phyloP scores from a whole-genome alignment of 2,329 filamentous ascomycete species.

The Fusarium devonianum region DNA sequence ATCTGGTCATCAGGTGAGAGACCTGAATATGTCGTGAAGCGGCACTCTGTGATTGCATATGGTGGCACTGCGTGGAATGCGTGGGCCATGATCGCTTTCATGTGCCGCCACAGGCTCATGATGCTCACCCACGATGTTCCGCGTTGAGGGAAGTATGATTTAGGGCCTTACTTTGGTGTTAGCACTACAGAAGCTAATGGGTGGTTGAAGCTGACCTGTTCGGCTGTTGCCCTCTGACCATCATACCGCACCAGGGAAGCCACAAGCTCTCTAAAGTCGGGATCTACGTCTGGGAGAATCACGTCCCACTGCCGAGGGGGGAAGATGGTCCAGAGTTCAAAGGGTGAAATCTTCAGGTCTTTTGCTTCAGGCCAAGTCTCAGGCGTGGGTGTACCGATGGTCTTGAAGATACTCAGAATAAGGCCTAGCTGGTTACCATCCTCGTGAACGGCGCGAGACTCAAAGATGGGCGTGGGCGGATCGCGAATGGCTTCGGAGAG shows the following conservation, averaged over 20 bases:
- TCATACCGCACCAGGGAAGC: conserved; percentile 75
- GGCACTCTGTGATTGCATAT: too few relatives aligned
- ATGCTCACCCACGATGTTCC: too few relatives aligned
- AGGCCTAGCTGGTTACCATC: conserved; percentile 91
- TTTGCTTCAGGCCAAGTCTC: conserved; percentile 83
- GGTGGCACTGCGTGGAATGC: too few relatives aligned
- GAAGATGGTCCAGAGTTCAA: conserved; percentile 87
- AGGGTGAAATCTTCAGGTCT: conserved; percentile 75
- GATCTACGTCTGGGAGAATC: conserved; percentile 68
- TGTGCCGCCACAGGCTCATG: too few relatives aligned
- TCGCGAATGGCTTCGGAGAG: conserved; percentile 74
- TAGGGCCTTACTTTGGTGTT: conserved; percentile 30
- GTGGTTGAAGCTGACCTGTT: conserved; percentile 43
- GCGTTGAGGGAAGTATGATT: conserved; percentile 26
- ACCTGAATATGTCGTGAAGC: too few relatives aligned
- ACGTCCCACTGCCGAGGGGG: conserved; percentile 71
- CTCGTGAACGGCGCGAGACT: conserved; percentile 74
- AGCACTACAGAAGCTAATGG: neutral
- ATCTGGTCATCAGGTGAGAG: too few relatives aligned
- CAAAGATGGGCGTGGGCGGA: conserved; percentile 73
- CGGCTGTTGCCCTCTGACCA: conserved; percentile 71
- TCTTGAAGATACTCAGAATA: conserved; percentile 92
- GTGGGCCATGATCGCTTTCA: too few relatives aligned
- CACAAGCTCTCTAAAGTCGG: conserved; percentile 70
- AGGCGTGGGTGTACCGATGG: conserved; percentile 83